Evolutionary conservation across 768 basidiomycete species (phyloP).

Genomic region (Zangia roseola): DNA sequence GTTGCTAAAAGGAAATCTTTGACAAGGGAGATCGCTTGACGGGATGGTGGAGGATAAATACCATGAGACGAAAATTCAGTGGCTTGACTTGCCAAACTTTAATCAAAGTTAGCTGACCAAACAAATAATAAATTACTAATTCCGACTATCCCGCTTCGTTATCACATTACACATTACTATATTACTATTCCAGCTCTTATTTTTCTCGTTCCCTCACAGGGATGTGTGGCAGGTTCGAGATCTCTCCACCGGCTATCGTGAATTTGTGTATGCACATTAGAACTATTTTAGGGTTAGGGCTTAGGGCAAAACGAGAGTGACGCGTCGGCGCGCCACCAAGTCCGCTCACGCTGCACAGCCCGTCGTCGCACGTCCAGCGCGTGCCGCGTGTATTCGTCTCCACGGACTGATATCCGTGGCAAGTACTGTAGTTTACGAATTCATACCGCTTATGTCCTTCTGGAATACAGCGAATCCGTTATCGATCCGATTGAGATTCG

Average conservation of each 20-base stretch:
- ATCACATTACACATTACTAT: conserved; percentile 10
- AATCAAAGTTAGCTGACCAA: conserved; percentile 30
- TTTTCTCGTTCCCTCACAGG: not conserved
- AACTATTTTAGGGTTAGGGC: conserved; percentile 31
- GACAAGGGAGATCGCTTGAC: conserved; percentile 45
- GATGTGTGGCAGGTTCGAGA: conserved; percentile 13
- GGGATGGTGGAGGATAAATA: conserved; percentile 49
- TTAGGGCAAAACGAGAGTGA: conserved; percentile 16
- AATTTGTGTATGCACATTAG: not conserved
- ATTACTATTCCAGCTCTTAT: not conserved
- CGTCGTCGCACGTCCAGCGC: conserved; percentile 12
- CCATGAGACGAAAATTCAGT: conserved; percentile 39
- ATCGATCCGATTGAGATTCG: too few species aligned
- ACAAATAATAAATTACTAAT: conserved; percentile 18
- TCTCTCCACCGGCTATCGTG: not conserved
- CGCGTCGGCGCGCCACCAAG: too few species aligned
- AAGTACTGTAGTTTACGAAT: too few species aligned
- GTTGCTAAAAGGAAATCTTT: conserved; percentile 38
- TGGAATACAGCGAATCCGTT: too few species aligned
- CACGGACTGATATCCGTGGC: not conserved
- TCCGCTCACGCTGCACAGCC: conserved; percentile 11
- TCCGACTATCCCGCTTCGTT: not conserved
- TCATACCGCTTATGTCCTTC: too few species aligned
- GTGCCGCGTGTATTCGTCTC: conserved; percentile 22
- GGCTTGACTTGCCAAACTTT: conserved; percentile 27